Evolutionary conservation across 768 basidiomycete genomes (phyloP), one percentile per base, ranked within the genome.

Genomic region (Suillus lakei): DNA sequence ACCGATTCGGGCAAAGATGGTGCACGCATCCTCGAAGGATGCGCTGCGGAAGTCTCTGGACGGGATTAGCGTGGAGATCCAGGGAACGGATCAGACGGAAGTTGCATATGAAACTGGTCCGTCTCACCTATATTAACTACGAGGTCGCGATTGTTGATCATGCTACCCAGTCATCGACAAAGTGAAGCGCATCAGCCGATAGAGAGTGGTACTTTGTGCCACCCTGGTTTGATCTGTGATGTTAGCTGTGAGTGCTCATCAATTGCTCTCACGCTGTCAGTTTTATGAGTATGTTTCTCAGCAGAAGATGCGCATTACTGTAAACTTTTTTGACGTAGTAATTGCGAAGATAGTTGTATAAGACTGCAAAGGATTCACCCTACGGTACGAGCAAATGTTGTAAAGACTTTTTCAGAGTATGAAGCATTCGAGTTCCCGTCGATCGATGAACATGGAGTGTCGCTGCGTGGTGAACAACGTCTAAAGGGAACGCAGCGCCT

Each of bases 1-100:
- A 48, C 92, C 87, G 80, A 85, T 96, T 78, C 95, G 92, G 81
- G 83, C 87, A 74, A 98, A 96, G 89, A 98, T 98, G 96, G 71
- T 98, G 70, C 91, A 87, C 79, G 91, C 97, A 3, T 90, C 94
- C 21, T 98, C 96, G 61, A 90, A 88, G 74, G 92, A 95, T 32
- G 90, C 90, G 5, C 79, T 99, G 68, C 86, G 87, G 72, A 86
- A 85, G 62, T 74, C 85, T 38, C 85, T 99, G 34, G 86, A 86
- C 30, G 97, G 96, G 62, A 84, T 98, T 69, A 82, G 86, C 5
- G 74, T 86, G 55, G 95, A 98, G 76, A 84, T 99, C 63, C 96
- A 98, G 77, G 96, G 87, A 64, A 96, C 92, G 51, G 95, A 95
- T 51, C 80, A 65, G 65, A 81, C 80, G 61, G 95, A 98, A 76